phyloP scores from a whole-genome alignment of 2,329 filamentous ascomycete genomes.

The Talaromyces islandicus region DNA sequence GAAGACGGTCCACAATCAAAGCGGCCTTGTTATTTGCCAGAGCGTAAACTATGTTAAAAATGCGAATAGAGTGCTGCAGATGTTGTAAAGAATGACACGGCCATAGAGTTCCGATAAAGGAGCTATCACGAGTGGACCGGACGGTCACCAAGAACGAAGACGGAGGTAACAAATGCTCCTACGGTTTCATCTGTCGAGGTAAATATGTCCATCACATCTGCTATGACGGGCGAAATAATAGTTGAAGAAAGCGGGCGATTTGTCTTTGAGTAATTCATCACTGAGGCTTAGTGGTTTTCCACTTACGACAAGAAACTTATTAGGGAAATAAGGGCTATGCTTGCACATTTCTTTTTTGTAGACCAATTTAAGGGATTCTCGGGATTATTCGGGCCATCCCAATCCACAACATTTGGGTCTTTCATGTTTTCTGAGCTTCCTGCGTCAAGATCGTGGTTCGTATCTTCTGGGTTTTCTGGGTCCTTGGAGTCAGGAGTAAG shows the following conservation, averaged over 20 bases:
- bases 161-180: conserved; percentile 52
- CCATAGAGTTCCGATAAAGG: conserved; percentile 61
- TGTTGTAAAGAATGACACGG: conserved; percentile 50
- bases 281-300: neutral
- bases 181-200: conserved; percentile 23
- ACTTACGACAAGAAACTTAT: neutral
- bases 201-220: neutral
- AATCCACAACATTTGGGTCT: neutral
- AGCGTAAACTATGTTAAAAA: conserved; percentile 60
- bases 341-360: neutral
- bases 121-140: conserved; percentile 54
- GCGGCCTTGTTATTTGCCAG: conserved; percentile 49
- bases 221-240: neutral
- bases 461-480: neutral
- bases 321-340: neutral
- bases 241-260: neutral
- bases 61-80: conserved; percentile 54
- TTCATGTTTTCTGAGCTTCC: no score
- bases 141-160: conserved; percentile 57
- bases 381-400: neutral
- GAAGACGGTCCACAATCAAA: conserved; percentile 56
- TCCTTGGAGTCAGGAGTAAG: neutral
- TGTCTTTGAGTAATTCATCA: neutral
- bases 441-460: neutral
- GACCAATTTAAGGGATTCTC: neutral